Evolutionary conservation across 768 basidiomycete genomes (phyloP).

Genomic region (Boletales sp.): DNA sequence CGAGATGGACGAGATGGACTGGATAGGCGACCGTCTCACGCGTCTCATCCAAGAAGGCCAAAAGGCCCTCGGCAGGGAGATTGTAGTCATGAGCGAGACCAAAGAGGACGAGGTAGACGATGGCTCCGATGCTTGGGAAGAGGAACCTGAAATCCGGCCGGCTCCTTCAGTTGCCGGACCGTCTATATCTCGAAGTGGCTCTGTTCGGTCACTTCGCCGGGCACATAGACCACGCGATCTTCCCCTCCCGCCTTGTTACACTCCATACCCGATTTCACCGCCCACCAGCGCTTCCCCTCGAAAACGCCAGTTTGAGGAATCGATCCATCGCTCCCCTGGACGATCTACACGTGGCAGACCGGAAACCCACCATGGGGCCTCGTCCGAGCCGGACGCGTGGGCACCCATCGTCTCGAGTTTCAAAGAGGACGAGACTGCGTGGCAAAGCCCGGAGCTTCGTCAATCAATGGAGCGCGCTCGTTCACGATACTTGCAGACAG

Average conservation of each 20-base stretch:
- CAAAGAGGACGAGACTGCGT: slow-evolving; percentile 46
- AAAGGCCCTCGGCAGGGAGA: slow-evolving; percentile 69
- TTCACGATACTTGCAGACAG: slow-evolving; percentile 27
- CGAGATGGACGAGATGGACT: slow-evolving; percentile 66
- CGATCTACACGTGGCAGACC: slow-evolving; percentile 13
- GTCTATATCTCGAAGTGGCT: slow-evolving; percentile 27
- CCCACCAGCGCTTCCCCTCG: slow-evolving; percentile 34
- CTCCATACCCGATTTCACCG: slow-evolving; percentile 24
- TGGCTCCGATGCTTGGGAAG: slow-evolving; percentile 72
- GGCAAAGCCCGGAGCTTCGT: slow-evolving; percentile 63
- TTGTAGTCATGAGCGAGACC: slow-evolving; percentile 73
- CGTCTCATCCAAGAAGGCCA: slow-evolving; percentile 76
- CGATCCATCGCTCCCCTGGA: slow-evolving; percentile 20
- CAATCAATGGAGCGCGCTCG: slow-evolving; percentile 73
- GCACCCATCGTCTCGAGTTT: slow-evolving; percentile 22
- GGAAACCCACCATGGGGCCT: slow-evolving; percentile 27
- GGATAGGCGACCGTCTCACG: slow-evolving; percentile 70
- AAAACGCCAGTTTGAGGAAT: slow-evolving; percentile 30
- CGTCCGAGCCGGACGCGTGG: slow-evolving; percentile 33
- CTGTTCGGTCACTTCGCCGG: slow-evolving; percentile 24
- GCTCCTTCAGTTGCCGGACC: slow-evolving; percentile 1
- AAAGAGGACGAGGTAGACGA: slow-evolving; percentile 78
- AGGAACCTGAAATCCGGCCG: slow-evolving; percentile 39
- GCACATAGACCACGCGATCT: slow-evolving; percentile 19
- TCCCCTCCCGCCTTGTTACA: slow-evolving; percentile 28